Percentiles rank a stretch among this genome's conserved stretches.
phyloP scores from a whole-genome alignment of 1,139 yeast genomes.

The Meyerozyma smithsonii region DNA sequence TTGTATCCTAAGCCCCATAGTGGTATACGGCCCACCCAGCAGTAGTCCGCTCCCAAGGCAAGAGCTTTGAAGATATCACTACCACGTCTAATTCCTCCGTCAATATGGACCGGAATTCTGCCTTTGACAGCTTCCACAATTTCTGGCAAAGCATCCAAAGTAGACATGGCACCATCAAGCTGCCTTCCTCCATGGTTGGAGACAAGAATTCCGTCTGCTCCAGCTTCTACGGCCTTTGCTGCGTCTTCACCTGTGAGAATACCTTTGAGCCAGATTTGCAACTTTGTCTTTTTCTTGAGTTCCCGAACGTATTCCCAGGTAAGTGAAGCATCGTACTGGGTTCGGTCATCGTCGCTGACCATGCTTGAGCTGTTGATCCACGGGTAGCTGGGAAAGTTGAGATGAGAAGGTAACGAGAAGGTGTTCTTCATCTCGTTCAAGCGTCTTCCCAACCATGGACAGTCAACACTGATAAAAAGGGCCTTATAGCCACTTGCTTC shows the following conservation, averaged over 20 bases:
- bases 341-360: conserved; percentile 8
- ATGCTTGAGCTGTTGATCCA: not conserved
- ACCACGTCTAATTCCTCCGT: conserved; percentile 15
- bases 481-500: conserved; percentile 15
- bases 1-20: conserved; percentile 13
- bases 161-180: conserved; percentile 8
- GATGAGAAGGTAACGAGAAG: not conserved
- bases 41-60: conserved; percentile 10
- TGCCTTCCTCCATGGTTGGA: conserved; percentile 10
- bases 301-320: conserved; percentile 9
- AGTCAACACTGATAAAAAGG: conserved; percentile 15
- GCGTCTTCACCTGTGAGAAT: conserved; percentile 8
- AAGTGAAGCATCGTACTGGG: conserved; percentile 12
- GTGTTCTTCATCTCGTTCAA: conserved; percentile 14
- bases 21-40: conserved; percentile 1
- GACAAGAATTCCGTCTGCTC: conserved; percentile 8
- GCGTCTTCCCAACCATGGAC: conserved; percentile 14
- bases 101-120: conserved; percentile 11
- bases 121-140: conserved; percentile 4
- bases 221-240: conserved; percentile 6
- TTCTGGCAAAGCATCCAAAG: conserved; percentile 8
- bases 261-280: conserved; percentile 8
- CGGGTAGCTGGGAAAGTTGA: conserved; percentile 1
- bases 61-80: conserved; percentile 14
- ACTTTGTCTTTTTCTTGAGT: conserved; percentile 7